Percentiles rank a stretch among this genome's conserved stretches.
These are phyloP conservation scores for Pilasporangium apinafurcum DNA, from an alignment of 352 stramenopile species.

Conservation along the genomic window DNA sequence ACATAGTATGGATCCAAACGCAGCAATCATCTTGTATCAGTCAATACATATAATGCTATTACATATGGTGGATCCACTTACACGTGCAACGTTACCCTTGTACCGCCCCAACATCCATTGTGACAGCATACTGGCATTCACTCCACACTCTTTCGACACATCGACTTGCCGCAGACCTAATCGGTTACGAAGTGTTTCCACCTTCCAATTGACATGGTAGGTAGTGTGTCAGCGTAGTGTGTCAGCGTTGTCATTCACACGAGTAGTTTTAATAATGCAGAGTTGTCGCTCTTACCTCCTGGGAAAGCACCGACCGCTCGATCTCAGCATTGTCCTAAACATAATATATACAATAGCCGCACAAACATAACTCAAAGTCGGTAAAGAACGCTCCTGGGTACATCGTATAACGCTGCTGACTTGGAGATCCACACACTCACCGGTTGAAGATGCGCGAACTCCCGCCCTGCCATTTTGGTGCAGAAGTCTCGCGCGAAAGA, in stretches of 20 bases:
- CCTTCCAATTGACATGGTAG: constrained; percentile 19
- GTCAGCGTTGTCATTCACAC: too few relatives aligned
- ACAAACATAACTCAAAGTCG: too few relatives aligned
- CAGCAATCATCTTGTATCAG: too few relatives aligned
- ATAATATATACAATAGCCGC: background rate
- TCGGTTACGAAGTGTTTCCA: constrained; percentile 67
- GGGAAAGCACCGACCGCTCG: constrained; percentile 70
- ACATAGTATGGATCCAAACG: background rate
- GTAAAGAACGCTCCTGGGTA: too few relatives aligned
- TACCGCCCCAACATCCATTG: constrained; percentile 85
- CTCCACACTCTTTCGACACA: constrained; percentile 79
- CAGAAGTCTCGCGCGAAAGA: too few relatives aligned
- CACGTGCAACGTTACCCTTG: constrained; percentile 76
- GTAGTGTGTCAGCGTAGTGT: too few relatives aligned
- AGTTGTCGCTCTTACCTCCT: constrained; percentile 31
- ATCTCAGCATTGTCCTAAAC: constrained; percentile 80
- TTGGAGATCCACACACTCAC: too few relatives aligned
- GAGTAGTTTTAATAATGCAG: background rate
- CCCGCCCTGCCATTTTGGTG: constrained; percentile 52
- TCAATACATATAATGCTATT: background rate
- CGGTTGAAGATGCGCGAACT: constrained; percentile 76
- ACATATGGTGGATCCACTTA: constrained; percentile 13
- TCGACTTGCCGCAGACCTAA: constrained; percentile 73
- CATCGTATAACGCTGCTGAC: too few relatives aligned
- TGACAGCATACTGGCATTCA: constrained; percentile 83